phyloP scores from a whole-genome alignment of 2,329 filamentous ascomycete genomes.

The Apiospora sp. region DNA sequence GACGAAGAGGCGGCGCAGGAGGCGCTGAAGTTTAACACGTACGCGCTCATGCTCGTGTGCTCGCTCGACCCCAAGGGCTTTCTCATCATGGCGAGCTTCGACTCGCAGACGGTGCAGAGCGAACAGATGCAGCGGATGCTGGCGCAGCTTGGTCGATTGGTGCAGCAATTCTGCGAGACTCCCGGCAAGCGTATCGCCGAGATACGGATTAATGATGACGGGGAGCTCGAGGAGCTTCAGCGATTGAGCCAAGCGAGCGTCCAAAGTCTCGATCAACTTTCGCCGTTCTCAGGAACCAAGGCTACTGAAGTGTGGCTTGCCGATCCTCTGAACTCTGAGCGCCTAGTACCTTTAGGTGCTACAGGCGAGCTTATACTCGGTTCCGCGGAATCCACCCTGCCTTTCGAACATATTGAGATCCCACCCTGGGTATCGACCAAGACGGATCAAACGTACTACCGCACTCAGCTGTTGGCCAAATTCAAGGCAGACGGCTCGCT shows the following conservation, averaged over 20 bases:
- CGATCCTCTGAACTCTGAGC: constrained; percentile 44
- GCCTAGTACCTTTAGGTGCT: constrained; percentile 49
- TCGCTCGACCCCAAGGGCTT: constrained; percentile 64
- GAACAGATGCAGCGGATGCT: constrained; percentile 62
- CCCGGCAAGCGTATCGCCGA: constrained; percentile 43
- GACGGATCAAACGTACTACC: constrained; percentile 43
- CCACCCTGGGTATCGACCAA: constrained; percentile 41
- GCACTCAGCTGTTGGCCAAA: constrained; percentile 50
- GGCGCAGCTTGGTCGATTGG: constrained; percentile 59
- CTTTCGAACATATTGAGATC: constrained; percentile 24
- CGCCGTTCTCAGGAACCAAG: constrained; percentile 35
- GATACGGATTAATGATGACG: constrained; percentile 44
- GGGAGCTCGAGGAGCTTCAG: constrained; percentile 45
- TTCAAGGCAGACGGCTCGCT: constrained; percentile 44
- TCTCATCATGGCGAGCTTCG: constrained; percentile 69
- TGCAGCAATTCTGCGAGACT: constrained; percentile 55
- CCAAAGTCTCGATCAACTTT: constrained; percentile 32
- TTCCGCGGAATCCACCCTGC: not conserved
- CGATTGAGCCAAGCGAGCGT: constrained; percentile 38
- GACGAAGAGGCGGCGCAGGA: constrained; percentile 66
- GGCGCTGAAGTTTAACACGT: constrained; percentile 65
- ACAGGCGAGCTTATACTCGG: constrained; percentile 55
- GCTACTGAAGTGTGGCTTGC: constrained; percentile 49
- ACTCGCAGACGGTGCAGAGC: constrained; percentile 64
- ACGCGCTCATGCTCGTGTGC: constrained; percentile 72